Evolutionary conservation across 2,329 filamentous ascomycete species (phyloP).

Genomic region (Venturia nashicola): DNA sequence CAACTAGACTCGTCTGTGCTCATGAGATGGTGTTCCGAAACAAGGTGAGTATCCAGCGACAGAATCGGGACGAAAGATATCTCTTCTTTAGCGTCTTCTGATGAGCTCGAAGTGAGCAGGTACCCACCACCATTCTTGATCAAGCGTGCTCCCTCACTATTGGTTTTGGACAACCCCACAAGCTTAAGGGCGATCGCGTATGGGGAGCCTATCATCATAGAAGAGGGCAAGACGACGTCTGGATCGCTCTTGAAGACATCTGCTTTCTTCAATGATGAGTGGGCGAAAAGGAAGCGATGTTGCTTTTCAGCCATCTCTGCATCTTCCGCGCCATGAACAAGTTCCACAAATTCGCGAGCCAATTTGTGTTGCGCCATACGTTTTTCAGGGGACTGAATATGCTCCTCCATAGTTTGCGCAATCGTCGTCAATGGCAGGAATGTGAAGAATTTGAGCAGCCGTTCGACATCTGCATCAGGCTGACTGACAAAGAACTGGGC

Average conservation of each 20-base stretch:
- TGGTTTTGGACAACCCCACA: constrained; percentile 19
- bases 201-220: constrained; percentile 15
- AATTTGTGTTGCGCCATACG: constrained; percentile 73
- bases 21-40: not conserved
- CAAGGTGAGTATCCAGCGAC: not conserved
- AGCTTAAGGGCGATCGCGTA: constrained; percentile 20
- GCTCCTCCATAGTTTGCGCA: constrained; percentile 51
- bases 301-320: constrained; percentile 50
- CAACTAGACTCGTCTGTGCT: not conserved
- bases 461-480: constrained; percentile 69
- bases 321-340: constrained; percentile 59
- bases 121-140: constrained; percentile 22
- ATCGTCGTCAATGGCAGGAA: constrained; percentile 70
- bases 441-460: constrained; percentile 78
- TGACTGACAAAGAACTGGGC: constrained; percentile 70
- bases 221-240: constrained; percentile 13
- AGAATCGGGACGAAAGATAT: not conserved
- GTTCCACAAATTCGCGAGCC: constrained; percentile 66
- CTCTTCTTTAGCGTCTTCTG: not conserved
- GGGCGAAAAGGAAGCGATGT: constrained; percentile 36
- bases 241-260: not conserved
- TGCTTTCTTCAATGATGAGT: constrained; percentile 9
- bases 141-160: constrained; percentile 19
- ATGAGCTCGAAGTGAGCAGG: constrained; percentile 10
- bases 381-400: constrained; percentile 54